Evolutionary conservation across 352 stramenopile genomes (phyloP).

Genomic region (Pythium sp.): DNA sequence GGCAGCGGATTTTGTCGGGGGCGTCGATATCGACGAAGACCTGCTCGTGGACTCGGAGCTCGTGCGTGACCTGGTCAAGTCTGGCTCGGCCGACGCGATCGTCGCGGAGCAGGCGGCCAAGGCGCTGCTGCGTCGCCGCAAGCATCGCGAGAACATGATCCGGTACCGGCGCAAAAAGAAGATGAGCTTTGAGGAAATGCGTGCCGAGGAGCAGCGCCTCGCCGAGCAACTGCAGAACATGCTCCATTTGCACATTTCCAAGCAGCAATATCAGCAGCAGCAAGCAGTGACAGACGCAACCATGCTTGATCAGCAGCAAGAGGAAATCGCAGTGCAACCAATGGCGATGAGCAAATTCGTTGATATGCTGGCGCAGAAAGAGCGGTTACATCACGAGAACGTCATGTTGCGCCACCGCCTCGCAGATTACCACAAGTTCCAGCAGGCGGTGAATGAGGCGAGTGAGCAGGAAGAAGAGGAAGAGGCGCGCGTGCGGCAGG

Average conservation of each 20-base stretch:
- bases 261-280: neutral
- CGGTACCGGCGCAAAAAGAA: constrained; percentile 49
- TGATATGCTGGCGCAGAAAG: constrained; percentile 2
- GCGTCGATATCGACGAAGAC: constrained; percentile 1
- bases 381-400: constrained; percentile 20
- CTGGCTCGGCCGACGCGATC: constrained; percentile 9
- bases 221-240: constrained; percentile 25
- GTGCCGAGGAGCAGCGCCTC: constrained; percentile 28
- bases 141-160: constrained; percentile 47
- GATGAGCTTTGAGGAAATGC: constrained; percentile 33
- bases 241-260: constrained; percentile 1
- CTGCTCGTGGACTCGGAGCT: constrained; percentile 4
- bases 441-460: neutral
- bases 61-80: constrained; percentile 1
- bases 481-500: neutral
- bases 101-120: constrained; percentile 6
- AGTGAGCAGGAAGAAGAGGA: constrained; percentile 2
- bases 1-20: neutral
- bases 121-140: constrained; percentile 6
- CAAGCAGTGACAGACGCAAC: neutral
- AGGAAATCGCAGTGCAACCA: neutral
- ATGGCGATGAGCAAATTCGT: constrained; percentile 1
- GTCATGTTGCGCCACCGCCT: constrained; percentile 17
- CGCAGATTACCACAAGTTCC: constrained; percentile 10
- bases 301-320: neutral